Conservation (phyloP, 441 rosid species). For the Gossypium davidsonii region DNA sequence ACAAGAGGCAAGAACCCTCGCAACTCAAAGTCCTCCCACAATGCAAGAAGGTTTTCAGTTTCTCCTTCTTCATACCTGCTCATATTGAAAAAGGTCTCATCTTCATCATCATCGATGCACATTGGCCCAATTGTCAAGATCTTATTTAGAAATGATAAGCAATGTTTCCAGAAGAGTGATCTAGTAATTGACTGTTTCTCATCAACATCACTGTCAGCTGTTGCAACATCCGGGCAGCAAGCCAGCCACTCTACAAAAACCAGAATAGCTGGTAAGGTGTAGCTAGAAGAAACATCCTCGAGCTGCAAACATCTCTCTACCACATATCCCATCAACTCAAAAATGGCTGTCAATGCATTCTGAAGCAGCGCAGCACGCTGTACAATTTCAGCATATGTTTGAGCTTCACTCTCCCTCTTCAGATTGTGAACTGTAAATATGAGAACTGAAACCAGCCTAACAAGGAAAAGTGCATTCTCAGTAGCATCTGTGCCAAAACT, state of each 20-base stretch:
- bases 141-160: conserved; percentile 59
- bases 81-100: conserved; percentile 72
- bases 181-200: conserved; percentile 56
- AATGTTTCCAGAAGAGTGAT: conserved; percentile 62
- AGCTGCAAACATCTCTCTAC: conserved; percentile 58
- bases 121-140: conserved; percentile 40
- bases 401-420: conserved; percentile 69
- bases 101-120: conserved; percentile 58
- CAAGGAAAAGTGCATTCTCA: conserved; percentile 64
- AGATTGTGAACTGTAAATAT: conserved; percentile 66
- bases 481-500: conserved; percentile 60
- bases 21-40: conserved; percentile 89
- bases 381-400: conserved; percentile 81
- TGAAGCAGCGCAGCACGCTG: conserved; percentile 81
- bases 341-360: conserved; percentile 66
- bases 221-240: conserved; percentile 67
- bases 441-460: conserved; percentile 62
- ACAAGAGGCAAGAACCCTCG: conserved; percentile 80
- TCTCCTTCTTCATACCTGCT: conserved; percentile 86
- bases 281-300: conserved; percentile 64
- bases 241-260: conserved; percentile 94
- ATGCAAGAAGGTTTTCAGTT: conserved; percentile 74
- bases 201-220: conserved; percentile 50
- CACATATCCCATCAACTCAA: conserved; percentile 60
- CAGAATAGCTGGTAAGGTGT: conserved; percentile 66